These are phyloP conservation scores for Pyronema domesticum DNA, from an alignment of 495 filamentous ascomycete species.

Conservation along the genomic window DNA sequence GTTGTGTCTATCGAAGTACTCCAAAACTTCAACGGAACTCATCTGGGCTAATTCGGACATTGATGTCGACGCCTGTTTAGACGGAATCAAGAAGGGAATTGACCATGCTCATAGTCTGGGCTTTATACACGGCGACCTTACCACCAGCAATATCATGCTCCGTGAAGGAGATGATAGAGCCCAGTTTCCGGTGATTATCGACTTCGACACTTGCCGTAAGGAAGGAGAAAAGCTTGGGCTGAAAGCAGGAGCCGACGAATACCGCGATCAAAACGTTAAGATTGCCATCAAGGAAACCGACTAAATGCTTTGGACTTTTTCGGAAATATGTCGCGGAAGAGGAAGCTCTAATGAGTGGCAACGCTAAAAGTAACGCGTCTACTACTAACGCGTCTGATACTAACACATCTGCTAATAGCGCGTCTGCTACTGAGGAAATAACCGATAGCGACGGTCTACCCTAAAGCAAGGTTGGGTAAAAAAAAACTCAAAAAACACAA, in stretches of 20 bases:
- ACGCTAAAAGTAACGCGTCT: no score
- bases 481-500: no score
- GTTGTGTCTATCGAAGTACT: neutral
- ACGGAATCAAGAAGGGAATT: slow-evolving; percentile 19
- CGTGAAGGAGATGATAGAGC: slow-evolving; percentile 10
- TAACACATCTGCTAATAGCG: no score
- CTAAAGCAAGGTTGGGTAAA: no score
- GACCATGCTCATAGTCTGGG: slow-evolving; percentile 21
- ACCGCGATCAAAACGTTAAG: neutral
- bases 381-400: no score
- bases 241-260: slow-evolving; percentile 12
- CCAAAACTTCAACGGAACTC: neutral
- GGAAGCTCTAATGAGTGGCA: neutral
- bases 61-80: slow-evolving; percentile 9
- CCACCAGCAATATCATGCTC: slow-evolving; percentile 25
- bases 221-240: slow-evolving; percentile 19
- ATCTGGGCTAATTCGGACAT: neutral
- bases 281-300: neutral
- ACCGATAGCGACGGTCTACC: no score
- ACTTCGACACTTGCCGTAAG: slow-evolving; percentile 28
- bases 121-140: slow-evolving; percentile 23
- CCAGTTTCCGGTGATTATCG: slow-evolving; percentile 29
- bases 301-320: neutral
- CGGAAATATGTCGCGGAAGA: neutral
- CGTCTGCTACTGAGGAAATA: no score